Conservation (phyloP, 495 filamentous ascomycete species). For the Tetracladium marchalianum region DNA sequence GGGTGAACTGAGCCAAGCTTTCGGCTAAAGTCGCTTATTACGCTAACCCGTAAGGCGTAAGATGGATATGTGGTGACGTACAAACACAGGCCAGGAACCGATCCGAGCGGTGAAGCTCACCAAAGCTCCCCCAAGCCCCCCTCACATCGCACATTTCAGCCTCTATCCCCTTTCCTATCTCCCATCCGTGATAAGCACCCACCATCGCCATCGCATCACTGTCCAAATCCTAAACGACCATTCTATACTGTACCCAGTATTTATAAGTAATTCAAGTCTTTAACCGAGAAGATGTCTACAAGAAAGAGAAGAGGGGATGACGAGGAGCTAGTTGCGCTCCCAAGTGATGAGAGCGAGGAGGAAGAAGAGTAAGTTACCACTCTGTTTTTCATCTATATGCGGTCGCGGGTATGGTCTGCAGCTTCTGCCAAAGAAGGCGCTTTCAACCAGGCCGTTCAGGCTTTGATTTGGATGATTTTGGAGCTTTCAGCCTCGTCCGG, state of each 20-base stretch:
- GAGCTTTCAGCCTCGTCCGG: neutral
- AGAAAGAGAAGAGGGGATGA: slow-evolving; percentile 27
- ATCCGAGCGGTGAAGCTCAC: too few species aligned
- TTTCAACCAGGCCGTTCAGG: neutral
- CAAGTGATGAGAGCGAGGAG: slow-evolving; percentile 22
- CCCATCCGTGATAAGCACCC: slow-evolving; percentile 12
- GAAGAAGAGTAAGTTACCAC: slow-evolving; percentile 22
- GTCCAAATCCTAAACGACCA: too few species aligned
- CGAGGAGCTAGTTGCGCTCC: slow-evolving; percentile 24
- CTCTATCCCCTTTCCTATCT: too few species aligned
- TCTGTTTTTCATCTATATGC: neutral
- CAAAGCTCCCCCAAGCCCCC: too few species aligned
- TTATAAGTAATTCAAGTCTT: neutral
- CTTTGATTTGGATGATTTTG: neutral
- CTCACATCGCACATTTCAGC: too few species aligned
- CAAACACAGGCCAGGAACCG: too few species aligned
- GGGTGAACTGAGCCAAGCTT: too few species aligned
- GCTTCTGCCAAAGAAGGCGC: neutral
- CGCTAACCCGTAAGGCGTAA: too few species aligned
- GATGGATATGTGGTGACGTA: too few species aligned
- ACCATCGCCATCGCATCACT: too few species aligned
- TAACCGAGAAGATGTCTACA: slow-evolving; percentile 19
- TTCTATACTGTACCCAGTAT: too few species aligned
- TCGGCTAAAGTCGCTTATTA: too few species aligned
- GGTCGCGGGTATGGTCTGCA: neutral